phyloP scores from a whole-genome alignment of 306 rosid species.

The Inga leiocalycina region DNA sequence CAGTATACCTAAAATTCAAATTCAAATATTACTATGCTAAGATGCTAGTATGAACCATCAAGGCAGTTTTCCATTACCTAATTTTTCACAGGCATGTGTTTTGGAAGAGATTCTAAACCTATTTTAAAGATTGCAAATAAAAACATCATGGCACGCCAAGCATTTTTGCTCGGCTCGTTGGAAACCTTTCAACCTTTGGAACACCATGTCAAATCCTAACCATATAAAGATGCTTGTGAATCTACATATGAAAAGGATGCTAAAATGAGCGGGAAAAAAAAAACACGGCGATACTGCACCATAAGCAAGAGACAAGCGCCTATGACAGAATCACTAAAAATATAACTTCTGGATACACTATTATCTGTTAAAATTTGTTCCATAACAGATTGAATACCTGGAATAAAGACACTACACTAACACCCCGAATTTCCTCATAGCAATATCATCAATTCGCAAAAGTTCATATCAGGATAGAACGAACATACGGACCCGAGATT shows the following conservation, averaged over 20 bases:
- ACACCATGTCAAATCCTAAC: neutral
- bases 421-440: neutral
- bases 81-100: neutral
- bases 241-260: neutral
- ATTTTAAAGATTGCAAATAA: neutral
- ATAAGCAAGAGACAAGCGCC: neutral
- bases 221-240: neutral
- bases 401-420: neutral
- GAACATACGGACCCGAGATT: conserved; percentile 6
- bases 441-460: conserved; percentile 5
- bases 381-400: neutral
- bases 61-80: neutral
- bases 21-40: neutral
- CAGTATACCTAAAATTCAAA: neutral
- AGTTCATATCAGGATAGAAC: conserved; percentile 9
- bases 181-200: neutral
- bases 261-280: neutral
- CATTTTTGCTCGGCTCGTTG: neutral
- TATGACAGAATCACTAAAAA: neutral
- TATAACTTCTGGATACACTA: neutral
- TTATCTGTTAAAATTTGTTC: neutral
- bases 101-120: neutral
- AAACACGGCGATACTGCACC: neutral
- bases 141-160: neutral
- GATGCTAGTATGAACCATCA: conserved; percentile 18